Conservation (phyloP, 2,329 filamentous ascomycete genomes). For the Hypomyces rosellus region DNA sequence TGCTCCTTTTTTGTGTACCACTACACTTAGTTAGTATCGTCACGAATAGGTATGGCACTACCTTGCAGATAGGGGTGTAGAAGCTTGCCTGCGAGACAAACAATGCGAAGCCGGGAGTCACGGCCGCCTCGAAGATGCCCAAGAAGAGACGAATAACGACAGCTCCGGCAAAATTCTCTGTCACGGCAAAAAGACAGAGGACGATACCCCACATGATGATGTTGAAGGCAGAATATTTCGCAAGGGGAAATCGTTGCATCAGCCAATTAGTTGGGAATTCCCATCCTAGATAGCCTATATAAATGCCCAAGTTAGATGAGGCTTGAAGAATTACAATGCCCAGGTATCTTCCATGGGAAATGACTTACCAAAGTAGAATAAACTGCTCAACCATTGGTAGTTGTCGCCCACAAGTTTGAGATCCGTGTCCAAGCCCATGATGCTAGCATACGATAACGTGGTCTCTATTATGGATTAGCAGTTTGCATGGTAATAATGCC, state of each 20-base stretch:
- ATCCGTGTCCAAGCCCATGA: conserved; percentile 9
- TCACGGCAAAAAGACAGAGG: conserved; percentile 5
- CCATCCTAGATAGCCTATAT: conserved; percentile 11
- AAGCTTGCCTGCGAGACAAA: conserved; percentile 7
- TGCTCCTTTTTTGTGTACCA: conserved; percentile 12
- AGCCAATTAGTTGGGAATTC: conserved; percentile 10
- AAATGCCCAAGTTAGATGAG: background rate
- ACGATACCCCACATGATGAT: conserved; percentile 13
- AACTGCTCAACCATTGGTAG: conserved; percentile 10
- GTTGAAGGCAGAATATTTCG: conserved; percentile 12
- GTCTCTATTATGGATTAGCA: conserved; percentile 7
- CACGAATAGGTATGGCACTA: background rate
- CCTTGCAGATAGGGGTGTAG: background rate
- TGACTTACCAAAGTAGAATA: conserved; percentile 10
- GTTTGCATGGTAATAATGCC: too few relatives aligned
- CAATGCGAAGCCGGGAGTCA: conserved; percentile 7
- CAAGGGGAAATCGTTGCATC: conserved; percentile 9
- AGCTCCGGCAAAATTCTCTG: conserved; percentile 9
- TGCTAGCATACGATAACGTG: conserved; percentile 11
- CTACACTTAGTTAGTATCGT: background rate
- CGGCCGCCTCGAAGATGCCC: conserved; percentile 11
- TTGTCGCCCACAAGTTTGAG: conserved; percentile 10
- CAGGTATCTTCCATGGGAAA: background rate
- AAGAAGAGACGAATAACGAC: conserved; percentile 13
- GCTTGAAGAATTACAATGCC: background rate